phyloP scores from a whole-genome alignment of 257 asterid genomes.

The Solanum dulcamara region DNA sequence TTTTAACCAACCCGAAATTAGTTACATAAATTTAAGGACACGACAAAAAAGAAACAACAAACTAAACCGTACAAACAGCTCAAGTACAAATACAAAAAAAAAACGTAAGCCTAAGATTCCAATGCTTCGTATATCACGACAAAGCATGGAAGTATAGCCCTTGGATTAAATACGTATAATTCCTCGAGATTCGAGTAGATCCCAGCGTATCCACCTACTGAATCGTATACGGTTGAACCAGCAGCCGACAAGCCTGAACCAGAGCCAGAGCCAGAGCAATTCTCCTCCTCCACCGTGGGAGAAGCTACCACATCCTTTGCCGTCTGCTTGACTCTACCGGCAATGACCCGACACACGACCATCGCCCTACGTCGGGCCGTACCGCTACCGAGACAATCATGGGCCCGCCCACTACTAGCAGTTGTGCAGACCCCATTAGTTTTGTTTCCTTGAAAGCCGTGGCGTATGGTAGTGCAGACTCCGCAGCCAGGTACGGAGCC shows the following conservation, averaged over 20 bases:
- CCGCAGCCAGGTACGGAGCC: conserved; percentile 66
- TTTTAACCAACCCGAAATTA: background rate
- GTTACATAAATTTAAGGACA: background rate
- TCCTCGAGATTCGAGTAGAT: conserved; percentile 37
- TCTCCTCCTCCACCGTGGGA: background rate
- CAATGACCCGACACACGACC: conserved; percentile 90
- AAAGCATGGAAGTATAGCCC: conserved; percentile 49
- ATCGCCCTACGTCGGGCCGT: conserved; percentile 43
- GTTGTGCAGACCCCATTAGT: conserved; percentile 58
- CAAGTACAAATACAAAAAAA: background rate
- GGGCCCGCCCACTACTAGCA: conserved; percentile 85
- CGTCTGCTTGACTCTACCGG: conserved; percentile 56
- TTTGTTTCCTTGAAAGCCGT: conserved; percentile 58
- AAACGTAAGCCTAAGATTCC: conserved; percentile 12
- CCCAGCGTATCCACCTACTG: conserved; percentile 27
- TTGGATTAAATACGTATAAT: conserved; percentile 36
- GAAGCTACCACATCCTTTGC: conserved; percentile 19
- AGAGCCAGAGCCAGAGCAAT: background rate
- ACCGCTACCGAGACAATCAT: conserved; percentile 38
- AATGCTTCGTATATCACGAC: conserved; percentile 38
- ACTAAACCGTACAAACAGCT: conserved; percentile 2
- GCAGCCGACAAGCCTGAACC: background rate
- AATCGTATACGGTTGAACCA: conserved; percentile 11
- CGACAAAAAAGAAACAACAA: background rate
- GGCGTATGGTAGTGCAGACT: conserved; percentile 70